Evolutionary conservation across 345 rosid genomes (phyloP).

Genomic region (Camelina laxa): DNA sequence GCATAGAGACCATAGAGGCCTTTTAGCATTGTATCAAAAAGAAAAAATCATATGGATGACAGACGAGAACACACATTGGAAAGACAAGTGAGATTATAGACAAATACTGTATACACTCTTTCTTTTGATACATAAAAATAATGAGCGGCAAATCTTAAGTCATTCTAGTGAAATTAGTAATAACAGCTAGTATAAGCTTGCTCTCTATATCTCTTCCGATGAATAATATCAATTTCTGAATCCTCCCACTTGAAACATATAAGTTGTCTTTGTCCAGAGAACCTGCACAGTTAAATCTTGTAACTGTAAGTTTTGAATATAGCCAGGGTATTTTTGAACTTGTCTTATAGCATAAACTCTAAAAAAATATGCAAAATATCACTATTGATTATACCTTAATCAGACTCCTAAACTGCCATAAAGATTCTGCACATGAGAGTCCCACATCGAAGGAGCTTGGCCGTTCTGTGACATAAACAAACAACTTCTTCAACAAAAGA

Average conservation of each 20-base stretch:
- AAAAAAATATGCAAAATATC: too few species aligned
- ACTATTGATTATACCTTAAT: slow-evolving; percentile 11
- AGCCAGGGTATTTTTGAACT: neutral
- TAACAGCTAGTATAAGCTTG: neutral
- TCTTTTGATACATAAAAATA: slow-evolving; percentile 12
- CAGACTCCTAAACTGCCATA: slow-evolving; percentile 61
- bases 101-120: slow-evolving; percentile 11
- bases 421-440: slow-evolving; percentile 65
- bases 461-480: slow-evolving; percentile 54
- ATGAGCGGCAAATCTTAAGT: neutral
- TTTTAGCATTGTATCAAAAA: neutral
- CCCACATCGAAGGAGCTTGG: slow-evolving; percentile 63
- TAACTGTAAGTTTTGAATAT: neutral
- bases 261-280: neutral
- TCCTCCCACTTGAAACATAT: slow-evolving; percentile 31
- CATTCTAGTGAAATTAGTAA: slow-evolving; percentile 23
- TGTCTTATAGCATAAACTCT: neutral
- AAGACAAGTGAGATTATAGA: slow-evolving; percentile 24
- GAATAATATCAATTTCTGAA: slow-evolving; percentile 24
- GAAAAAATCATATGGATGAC: neutral
- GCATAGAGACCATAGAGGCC: neutral
- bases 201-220: slow-evolving; percentile 9
- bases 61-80: neutral
- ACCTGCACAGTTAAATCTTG: slow-evolving; percentile 31
- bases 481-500: neutral